These are phyloP conservation scores for Kregervanrija pseudodelftensis DNA, from an alignment of 805 yeast genomes.

Conservation along the genomic window DNA sequence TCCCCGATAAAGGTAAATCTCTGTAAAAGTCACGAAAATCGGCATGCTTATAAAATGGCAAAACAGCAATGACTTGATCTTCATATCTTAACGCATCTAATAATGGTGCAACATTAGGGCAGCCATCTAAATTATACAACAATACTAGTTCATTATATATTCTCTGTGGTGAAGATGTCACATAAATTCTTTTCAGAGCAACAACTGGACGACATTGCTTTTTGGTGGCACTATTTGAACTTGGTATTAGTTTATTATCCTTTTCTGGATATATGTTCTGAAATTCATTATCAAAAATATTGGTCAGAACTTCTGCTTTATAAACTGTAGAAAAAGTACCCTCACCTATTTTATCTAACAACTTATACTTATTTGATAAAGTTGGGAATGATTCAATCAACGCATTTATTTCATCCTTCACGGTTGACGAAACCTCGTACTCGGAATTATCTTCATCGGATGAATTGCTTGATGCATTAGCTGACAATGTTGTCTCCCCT, in stretches of 20 bases:
- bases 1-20: slow-evolving; percentile 71
- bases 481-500: not conserved
- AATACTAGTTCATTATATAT: slow-evolving; percentile 82
- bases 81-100: slow-evolving; percentile 80
- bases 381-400: slow-evolving; percentile 25
- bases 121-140: slow-evolving; percentile 60
- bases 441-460: slow-evolving; percentile 1
- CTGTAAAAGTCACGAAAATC: slow-evolving; percentile 86
- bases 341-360: slow-evolving; percentile 57
- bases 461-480: not conserved
- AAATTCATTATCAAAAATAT: slow-evolving; percentile 8
- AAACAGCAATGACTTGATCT: slow-evolving; percentile 89
- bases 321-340: slow-evolving; percentile 79
- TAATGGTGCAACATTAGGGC: slow-evolving; percentile 76
- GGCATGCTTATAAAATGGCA: slow-evolving; percentile 85
- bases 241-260: not conserved
- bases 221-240: slow-evolving; percentile 14
- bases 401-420: slow-evolving; percentile 29
- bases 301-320: slow-evolving; percentile 40
- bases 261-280: no score
- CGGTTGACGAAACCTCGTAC: slow-evolving; percentile 12
- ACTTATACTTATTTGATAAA: slow-evolving; percentile 27
- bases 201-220: slow-evolving; percentile 35
- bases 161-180: slow-evolving; percentile 89
- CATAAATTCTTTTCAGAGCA: slow-evolving; percentile 89